Conservation (phyloP, 257 asterid genomes). For the Capsicum chinense region DNA sequence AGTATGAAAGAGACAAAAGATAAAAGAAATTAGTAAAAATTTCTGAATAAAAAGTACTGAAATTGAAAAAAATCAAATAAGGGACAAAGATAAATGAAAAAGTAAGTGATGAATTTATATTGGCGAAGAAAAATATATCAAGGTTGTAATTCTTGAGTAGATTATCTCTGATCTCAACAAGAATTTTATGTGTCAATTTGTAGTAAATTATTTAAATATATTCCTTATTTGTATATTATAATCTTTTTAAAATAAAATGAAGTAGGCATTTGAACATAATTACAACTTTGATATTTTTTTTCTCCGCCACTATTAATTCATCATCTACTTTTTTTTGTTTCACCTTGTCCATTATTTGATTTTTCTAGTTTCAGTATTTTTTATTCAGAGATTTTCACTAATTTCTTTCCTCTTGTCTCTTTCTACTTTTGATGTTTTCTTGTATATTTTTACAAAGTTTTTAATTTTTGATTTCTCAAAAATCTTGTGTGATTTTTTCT, state of each 20-base stretch:
- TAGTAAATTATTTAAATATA: background rate
- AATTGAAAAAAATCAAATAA: background rate
- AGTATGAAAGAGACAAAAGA: background rate
- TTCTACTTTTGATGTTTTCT: no score
- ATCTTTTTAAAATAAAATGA: background rate
- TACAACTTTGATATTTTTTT: no score
- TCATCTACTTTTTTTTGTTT: no score
- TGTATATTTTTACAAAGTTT: no score
- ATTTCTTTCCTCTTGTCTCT: no score
- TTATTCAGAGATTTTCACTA: no score
- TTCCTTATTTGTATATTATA: background rate
- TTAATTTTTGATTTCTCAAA: no score
- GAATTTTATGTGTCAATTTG: background rate
- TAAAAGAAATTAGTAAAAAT: background rate
- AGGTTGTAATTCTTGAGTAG: background rate
- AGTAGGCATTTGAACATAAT: background rate
- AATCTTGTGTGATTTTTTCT: no score
- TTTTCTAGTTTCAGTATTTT: no score
- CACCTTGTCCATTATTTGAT: no score
- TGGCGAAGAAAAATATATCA: background rate
- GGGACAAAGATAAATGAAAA: background rate
- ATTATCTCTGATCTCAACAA: background rate
- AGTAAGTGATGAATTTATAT: background rate
- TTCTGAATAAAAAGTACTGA: background rate
- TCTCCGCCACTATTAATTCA: no score